phyloP scores from a whole-genome alignment of 2,329 filamentous ascomycete species.

The Fusarium sororula region DNA sequence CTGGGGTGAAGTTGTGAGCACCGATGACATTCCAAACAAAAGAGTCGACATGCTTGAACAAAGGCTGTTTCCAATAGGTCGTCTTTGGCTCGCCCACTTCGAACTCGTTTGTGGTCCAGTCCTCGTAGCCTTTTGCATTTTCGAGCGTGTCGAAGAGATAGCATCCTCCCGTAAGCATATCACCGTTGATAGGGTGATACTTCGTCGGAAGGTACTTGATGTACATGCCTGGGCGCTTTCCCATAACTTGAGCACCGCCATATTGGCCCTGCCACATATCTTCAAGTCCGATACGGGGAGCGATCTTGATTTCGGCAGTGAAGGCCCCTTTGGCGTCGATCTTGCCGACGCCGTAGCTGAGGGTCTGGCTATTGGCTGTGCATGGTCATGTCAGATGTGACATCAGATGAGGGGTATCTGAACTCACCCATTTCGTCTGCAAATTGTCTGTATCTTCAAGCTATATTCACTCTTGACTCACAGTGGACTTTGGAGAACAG shows the following conservation, averaged over 20 bases:
- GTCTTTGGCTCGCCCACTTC: conserved; percentile 33
- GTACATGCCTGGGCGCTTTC: conserved; percentile 29
- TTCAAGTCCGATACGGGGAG: conserved; percentile 9
- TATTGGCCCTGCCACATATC: conserved; percentile 34
- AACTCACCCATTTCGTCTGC: conserved; percentile 6
- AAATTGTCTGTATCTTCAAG: neutral
- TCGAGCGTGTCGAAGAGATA: conserved; percentile 30
- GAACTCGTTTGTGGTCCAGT: conserved; percentile 37
- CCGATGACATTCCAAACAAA: conserved; percentile 34
- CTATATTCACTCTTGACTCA: neutral
- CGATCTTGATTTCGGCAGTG: conserved; percentile 28
- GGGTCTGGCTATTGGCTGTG: neutral
- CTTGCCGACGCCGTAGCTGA: conserved; percentile 9
- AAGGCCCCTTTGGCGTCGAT: conserved; percentile 28
- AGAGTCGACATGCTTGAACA: conserved; percentile 20
- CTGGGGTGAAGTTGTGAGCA: conserved; percentile 22
- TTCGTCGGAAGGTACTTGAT: conserved; percentile 29
- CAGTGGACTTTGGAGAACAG: neutral
- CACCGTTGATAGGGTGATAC: conserved; percentile 28
- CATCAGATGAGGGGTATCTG: neutral
- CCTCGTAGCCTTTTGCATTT: conserved; percentile 13
- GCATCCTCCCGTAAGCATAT: conserved; percentile 25
- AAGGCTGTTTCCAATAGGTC: conserved; percentile 34
- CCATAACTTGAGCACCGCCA: conserved; percentile 25
- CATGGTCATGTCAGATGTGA: neutral